phyloP scores from a whole-genome alignment of 1,284 basidiomycete species.

The Trametes versicolor region DNA sequence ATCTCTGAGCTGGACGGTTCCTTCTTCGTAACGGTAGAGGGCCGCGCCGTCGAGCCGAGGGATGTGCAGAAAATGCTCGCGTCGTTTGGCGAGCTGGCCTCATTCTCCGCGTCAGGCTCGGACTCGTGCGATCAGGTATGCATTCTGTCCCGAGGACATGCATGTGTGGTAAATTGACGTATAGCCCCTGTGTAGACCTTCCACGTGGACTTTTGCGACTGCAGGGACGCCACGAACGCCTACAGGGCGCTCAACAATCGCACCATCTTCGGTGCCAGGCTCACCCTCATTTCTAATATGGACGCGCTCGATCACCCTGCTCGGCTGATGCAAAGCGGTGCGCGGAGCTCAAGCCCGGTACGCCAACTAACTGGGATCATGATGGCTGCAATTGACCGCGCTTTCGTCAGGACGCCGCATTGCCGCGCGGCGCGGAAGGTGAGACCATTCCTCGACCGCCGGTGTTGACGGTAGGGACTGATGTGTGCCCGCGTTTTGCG shows the following conservation, averaged over 20 bases:
- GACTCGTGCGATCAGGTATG: constrained; percentile 36
- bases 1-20: constrained; percentile 53
- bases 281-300: constrained; percentile 40
- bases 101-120: constrained; percentile 30
- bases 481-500: constrained; percentile 15
- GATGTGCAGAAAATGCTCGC: constrained; percentile 35
- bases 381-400: constrained; percentile 23
- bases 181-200: constrained; percentile 49
- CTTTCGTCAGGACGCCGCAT: constrained; percentile 22
- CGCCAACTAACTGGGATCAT: constrained; percentile 8
- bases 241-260: constrained; percentile 52
- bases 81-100: constrained; percentile 39
- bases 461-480: constrained; percentile 5
- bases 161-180: constrained; percentile 3
- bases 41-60: constrained; percentile 31
- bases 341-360: constrained; percentile 23
- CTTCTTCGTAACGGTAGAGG: constrained; percentile 51
- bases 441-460: constrained; percentile 18
- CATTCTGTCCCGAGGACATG: neutral
- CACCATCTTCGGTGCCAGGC: constrained; percentile 44
- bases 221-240: constrained; percentile 57
- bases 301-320: constrained; percentile 30
- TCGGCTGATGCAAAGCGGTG: constrained; percentile 21
- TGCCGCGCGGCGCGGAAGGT: constrained; percentile 27
- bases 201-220: constrained; percentile 71